These are phyloP conservation scores for Fusarium napiforme DNA, from an alignment of 2,329 filamentous ascomycete genomes.

Conservation along the genomic window DNA sequence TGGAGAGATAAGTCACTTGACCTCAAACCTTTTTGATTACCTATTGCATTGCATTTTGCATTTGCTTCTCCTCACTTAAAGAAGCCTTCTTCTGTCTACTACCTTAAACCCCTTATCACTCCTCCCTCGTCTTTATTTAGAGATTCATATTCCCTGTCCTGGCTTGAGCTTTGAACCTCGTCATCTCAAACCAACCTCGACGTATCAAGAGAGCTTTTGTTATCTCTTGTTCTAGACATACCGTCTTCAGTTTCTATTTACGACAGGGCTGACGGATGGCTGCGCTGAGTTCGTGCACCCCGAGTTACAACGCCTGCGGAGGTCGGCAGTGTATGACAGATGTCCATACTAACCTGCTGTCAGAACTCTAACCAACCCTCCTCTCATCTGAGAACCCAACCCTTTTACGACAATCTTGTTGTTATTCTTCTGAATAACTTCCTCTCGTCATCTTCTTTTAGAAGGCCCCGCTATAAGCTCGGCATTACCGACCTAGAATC, in stretches of 20 bases:
- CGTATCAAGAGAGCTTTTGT: conserved; percentile 45
- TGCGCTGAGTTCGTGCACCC: conserved; percentile 45
- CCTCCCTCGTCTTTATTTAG: conserved; percentile 16
- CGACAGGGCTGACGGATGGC: conserved; percentile 47
- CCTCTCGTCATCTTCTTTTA: background rate
- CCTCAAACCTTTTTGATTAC: conserved; percentile 21
- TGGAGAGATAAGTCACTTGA: conserved; percentile 40
- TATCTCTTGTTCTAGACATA: conserved; percentile 42
- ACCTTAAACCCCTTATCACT: conserved; percentile 14
- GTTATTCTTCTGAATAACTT: conserved; percentile 26
- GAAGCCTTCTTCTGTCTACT: conserved; percentile 20
- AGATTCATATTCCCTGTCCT: conserved; percentile 5
- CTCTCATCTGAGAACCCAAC: conserved; percentile 39
- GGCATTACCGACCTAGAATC: conserved; percentile 41
- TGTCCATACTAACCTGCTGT: conserved; percentile 33
- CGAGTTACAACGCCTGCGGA: conserved; percentile 22
- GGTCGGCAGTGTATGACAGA: conserved; percentile 33
- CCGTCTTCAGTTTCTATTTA: conserved; percentile 45
- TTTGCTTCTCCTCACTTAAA: conserved; percentile 21
- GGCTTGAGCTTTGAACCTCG: conserved; percentile 32
- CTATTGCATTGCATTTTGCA: conserved; percentile 11
- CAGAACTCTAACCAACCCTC: conserved; percentile 40
- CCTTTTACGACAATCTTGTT: conserved; percentile 1
- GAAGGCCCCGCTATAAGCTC: conserved; percentile 19
- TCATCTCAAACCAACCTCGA: conserved; percentile 26